Percentiles rank a stretch among this genome's conserved stretches.
Evolutionary conservation across 1,139 yeast species (phyloP).

Genomic region (Petasospora fabianii): DNA sequence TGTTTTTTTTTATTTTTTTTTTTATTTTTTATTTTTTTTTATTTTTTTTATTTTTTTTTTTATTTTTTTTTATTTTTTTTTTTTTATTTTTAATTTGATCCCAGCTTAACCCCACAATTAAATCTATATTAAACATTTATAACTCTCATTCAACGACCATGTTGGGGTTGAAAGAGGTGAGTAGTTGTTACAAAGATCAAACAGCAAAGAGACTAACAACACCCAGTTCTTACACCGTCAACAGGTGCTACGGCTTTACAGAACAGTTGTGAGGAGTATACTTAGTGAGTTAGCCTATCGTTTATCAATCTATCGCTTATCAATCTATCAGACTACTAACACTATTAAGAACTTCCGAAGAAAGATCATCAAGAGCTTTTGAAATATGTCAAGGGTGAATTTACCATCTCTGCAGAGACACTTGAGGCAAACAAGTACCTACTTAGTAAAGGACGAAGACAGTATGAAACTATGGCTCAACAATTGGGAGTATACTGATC

Average conservation of each 20-base stretch:
- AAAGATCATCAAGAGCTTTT: conserved; percentile 2
- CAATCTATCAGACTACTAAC: background rate
- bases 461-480: conserved; percentile 9
- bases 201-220: background rate
- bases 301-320: no score
- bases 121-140: background rate
- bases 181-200: background rate
- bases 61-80: background rate
- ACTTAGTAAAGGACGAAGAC: conserved; percentile 5
- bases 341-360: conserved; percentile 6
- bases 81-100: background rate
- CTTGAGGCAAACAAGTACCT: conserved; percentile 9
- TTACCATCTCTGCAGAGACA: conserved; percentile 1
- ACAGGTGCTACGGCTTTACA: conserved; percentile 9
- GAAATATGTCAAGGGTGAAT: conserved; percentile 5
- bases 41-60: background rate
- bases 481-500: conserved; percentile 7
- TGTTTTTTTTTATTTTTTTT: background rate
- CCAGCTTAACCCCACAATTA: background rate
- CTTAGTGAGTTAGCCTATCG: conserved; percentile 5
- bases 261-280: conserved; percentile 4
- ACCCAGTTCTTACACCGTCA: conserved; percentile 11
- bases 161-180: conserved; percentile 10
- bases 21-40: background rate
- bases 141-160: background rate